Evolutionary conservation across 352 stramenopile species (phyloP), one percentile per base, ranked within the genome.

Genomic region (Globisporangium acanthophoron): DNA sequence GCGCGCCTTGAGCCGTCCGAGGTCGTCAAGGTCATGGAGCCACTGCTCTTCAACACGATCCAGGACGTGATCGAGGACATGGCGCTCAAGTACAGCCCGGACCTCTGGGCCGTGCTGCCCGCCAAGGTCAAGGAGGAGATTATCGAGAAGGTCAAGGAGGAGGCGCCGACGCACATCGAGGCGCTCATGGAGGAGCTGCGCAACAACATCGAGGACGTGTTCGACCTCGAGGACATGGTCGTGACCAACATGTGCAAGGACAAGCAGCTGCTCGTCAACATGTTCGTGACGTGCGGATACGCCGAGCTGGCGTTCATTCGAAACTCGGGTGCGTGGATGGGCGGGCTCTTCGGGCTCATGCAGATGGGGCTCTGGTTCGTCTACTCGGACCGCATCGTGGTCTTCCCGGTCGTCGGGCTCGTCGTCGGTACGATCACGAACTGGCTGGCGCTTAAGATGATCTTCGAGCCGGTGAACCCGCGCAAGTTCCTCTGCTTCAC

Each of bases 381-480:
- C 29, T 89, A 89, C 61, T 73, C 74, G 37, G 80, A 90, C 55
- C 80, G 70, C 15, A 88, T 94, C 55, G 80, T 96, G 13, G 79
- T 91, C 9, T 96, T 97, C 53, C 91, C 91, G 1, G 88, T 96
- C 18, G 76, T 96, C n/a, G 96, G 96, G 21, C 70, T 96, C 16
- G 87, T 99, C 41, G 97, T 99, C 7, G 97, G 97, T 13, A 90
- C 97, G 12, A 88, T 98, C 35, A 99, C 97, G n/a, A 98, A 98
- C 67, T 98, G 91, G 90, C 76, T 99, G 35, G 91, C 90, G 52
- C 66, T 97, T 31, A 94, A 96, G 62, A 93, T 97, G 78, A 97
- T 97, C 54, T 97, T 97, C 64, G 76, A 94, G 60, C 91, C 91
- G 0, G 80, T 97, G 47, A 80, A 97, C 41, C 90, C 91, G 7